Evolutionary conservation across 305 asterid species (phyloP).

Genomic region (Salvia sclarea): DNA sequence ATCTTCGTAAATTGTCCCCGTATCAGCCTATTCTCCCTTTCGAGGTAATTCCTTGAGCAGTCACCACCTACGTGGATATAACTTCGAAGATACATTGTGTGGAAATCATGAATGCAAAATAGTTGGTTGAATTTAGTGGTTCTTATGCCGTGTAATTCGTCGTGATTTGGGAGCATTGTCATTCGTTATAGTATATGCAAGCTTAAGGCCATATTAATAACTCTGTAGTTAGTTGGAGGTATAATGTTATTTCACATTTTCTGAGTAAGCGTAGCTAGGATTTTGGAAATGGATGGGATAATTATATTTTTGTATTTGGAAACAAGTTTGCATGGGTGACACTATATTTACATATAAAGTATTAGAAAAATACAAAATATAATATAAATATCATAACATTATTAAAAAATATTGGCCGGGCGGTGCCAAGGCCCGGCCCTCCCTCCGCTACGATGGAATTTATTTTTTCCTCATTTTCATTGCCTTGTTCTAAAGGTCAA

Average conservation of each 20-base stretch:
- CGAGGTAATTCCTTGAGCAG: slow-evolving; percentile 49
- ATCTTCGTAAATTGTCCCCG: slow-evolving; percentile 71
- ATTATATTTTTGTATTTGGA: too few species aligned
- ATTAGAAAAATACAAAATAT: too few species aligned
- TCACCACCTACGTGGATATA: too few species aligned
- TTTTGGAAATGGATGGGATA: too few species aligned
- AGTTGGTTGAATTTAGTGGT: slow-evolving; percentile 17
- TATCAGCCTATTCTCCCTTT: slow-evolving; percentile 87
- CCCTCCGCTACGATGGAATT: too few species aligned
- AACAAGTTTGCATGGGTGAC: too few species aligned
- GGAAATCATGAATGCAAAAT: background rate
- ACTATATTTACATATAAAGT: too few species aligned
- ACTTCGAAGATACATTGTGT: too few species aligned
- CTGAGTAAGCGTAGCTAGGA: too few species aligned
- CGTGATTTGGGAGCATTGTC: background rate
- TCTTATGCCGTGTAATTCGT: background rate
- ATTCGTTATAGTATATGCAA: background rate
- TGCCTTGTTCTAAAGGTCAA: background rate
- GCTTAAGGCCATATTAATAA: background rate
- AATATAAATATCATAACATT: too few species aligned
- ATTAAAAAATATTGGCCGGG: too few species aligned
- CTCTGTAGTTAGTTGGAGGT: background rate
- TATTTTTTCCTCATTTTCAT: background rate
- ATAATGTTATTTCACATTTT: background rate
- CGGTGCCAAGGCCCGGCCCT: too few species aligned